Percentiles rank a stretch among this genome's conserved stretches.
These are phyloP conservation scores for Penicillium occitanis DNA, from an alignment of 2,329 filamentous ascomycete species.

Conservation along the genomic window DNA sequence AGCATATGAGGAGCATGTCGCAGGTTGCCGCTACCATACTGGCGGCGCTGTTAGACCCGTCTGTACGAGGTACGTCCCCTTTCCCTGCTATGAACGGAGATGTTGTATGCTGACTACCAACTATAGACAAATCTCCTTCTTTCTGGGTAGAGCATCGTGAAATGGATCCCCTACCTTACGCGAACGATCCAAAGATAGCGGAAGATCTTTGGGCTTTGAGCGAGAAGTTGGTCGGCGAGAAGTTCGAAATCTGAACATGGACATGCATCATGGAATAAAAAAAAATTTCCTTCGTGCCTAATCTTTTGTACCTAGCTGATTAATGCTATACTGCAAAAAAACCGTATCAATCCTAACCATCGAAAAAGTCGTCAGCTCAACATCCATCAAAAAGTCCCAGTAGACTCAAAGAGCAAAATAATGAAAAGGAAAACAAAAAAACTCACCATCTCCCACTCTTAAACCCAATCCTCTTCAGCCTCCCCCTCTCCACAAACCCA, in stretches of 20 bases:
- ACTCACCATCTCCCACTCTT: conserved; percentile 41
- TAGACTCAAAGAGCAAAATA: not conserved
- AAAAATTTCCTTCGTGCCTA: not conserved
- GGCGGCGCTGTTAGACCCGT: not conserved
- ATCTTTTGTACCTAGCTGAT: not conserved
- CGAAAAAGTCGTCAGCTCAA: not conserved
- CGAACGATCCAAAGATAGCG: not conserved
- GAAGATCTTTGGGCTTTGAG: not conserved
- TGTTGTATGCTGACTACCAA: not conserved
- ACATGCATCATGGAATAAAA: not conserved
- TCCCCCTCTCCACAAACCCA: conserved; percentile 42
- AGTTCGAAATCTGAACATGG: not conserved
- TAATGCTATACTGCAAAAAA: conserved; percentile 16
- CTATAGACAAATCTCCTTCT: not conserved
- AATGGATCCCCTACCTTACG: not conserved
- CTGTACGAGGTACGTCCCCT: not conserved
- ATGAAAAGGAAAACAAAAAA: not conserved
- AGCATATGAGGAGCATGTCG: not conserved
- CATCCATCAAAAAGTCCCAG: not conserved
- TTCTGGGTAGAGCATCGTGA: not conserved
- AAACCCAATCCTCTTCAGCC: conserved; percentile 39
- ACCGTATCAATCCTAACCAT: not conserved
- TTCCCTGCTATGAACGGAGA: not conserved
- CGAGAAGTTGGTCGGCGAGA: not conserved
- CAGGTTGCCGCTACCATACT: not conserved